Evolutionary conservation across 2,329 filamentous ascomycete genomes (phyloP).

Genomic region (Hypoxylon sp.): DNA sequence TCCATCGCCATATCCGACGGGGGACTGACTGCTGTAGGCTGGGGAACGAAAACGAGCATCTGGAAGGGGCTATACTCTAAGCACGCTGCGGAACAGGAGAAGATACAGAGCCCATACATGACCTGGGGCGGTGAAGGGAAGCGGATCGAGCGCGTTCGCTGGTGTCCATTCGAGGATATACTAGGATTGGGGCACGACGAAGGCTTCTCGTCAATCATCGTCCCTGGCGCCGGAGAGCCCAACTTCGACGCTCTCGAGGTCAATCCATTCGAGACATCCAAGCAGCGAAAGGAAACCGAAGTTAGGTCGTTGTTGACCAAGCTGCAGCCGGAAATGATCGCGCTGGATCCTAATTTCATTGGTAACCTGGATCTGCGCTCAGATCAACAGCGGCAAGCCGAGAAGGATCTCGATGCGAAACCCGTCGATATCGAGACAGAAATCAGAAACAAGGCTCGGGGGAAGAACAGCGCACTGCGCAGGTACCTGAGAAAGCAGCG

Average conservation of each 20-base stretch:
- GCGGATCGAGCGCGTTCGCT: constrained; percentile 79
- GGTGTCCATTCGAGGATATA: constrained; percentile 96
- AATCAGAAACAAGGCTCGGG: constrained; percentile 79
- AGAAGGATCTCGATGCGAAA: constrained; percentile 80
- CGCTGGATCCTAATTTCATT: constrained; percentile 89
- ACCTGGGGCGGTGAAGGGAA: constrained; percentile 88
- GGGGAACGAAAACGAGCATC: constrained; percentile 86
- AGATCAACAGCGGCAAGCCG: constrained; percentile 77
- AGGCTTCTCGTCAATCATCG: constrained; percentile 88
- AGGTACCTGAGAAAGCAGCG: constrained; percentile 93
- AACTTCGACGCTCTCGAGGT: constrained; percentile 94
- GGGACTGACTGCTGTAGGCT: constrained; percentile 86
- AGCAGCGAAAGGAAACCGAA: constrained; percentile 91
- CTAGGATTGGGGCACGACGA: constrained; percentile 84
- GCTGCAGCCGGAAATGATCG: constrained; percentile 95
- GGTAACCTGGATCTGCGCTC: constrained; percentile 85
- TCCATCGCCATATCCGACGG: constrained; percentile 89
- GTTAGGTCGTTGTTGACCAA: constrained; percentile 93
- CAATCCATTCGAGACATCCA: constrained; percentile 93
- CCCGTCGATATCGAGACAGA: constrained; percentile 64
- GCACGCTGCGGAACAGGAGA: constrained; percentile 72
- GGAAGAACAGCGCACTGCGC: constrained; percentile 87
- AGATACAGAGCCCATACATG: constrained; percentile 90
- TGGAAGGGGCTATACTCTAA: constrained; percentile 92
- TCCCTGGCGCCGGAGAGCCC: constrained; percentile 94